Evolutionary conservation across 169 alveolate genomes (phyloP).

Genomic region (Plasmodium malariae): DNA sequence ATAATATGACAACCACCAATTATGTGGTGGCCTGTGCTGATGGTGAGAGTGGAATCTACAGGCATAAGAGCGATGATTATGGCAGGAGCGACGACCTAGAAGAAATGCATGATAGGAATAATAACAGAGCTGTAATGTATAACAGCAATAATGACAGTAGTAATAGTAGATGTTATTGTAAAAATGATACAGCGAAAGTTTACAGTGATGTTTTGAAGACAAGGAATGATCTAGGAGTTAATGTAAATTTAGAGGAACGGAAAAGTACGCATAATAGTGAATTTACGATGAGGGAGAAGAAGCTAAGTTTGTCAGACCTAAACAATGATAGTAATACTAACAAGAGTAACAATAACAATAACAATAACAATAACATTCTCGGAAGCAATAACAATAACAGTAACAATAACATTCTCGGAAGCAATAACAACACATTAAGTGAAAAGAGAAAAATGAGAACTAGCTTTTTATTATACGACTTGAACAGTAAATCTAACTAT

Average conservation of each 20-base stretch:
- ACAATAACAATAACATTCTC: not conserved
- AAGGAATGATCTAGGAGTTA: not conserved
- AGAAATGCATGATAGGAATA: not conserved
- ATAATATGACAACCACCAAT: not conserved
- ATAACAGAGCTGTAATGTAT: not conserved
- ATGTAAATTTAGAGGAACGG: not conserved
- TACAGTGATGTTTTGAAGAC: not conserved
- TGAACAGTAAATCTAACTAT: constrained; percentile 40
- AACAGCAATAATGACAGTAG: not conserved
- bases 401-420: not conserved
- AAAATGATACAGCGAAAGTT: not conserved
- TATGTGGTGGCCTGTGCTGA: not conserved
- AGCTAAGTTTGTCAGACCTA: not conserved
- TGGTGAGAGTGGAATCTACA: not conserved
- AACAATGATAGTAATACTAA: not conserved
- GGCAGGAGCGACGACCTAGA: not conserved
- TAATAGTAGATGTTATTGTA: no score
- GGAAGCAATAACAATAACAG: not conserved
- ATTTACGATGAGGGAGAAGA: not conserved
- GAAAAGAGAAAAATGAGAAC: not conserved
- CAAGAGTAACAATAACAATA: not conserved
- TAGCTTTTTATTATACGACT: constrained; percentile 38
- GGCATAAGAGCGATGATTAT: not conserved
- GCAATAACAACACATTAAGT: not conserved
- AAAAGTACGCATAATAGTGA: not conserved